Evolutionary conservation across 768 basidiomycete genomes (phyloP).

Genomic region (Leccinum aurantiacum): DNA sequence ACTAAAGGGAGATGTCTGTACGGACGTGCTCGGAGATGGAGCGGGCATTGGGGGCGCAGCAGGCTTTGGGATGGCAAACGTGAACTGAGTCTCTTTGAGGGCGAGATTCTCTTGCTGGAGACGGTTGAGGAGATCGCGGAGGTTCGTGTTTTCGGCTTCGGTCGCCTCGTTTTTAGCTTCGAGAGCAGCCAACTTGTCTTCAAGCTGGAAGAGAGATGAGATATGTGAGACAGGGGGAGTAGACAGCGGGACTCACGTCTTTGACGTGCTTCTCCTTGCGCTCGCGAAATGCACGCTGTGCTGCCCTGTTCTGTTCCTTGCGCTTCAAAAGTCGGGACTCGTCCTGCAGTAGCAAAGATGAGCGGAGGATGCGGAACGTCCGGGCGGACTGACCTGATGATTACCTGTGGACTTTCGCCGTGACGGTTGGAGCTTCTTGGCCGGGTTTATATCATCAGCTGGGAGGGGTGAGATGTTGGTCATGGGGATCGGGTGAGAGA

Average conservation of each 20-base stretch:
- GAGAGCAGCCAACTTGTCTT: constrained; percentile 86
- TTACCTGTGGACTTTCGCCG: constrained; percentile 44
- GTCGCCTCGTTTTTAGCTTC: constrained; percentile 78
- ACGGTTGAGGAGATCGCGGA: constrained; percentile 80
- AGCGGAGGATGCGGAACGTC: neutral
- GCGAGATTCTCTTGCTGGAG: constrained; percentile 85
- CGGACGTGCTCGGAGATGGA: constrained; percentile 21
- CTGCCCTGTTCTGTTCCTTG: constrained; percentile 96
- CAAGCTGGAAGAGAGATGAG: constrained; percentile 53
- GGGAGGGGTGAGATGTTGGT: neutral
- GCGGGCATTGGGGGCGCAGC: constrained; percentile 19
- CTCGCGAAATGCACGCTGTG: constrained; percentile 96
- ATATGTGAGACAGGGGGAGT: constrained; percentile 9
- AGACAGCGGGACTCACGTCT: constrained; percentile 60
- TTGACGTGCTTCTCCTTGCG: constrained; percentile 97
- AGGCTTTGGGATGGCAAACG: constrained; percentile 71
- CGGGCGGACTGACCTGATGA: constrained; percentile 32
- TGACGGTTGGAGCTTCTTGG: constrained; percentile 27
- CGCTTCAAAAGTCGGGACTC: constrained; percentile 78
- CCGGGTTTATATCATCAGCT: constrained; percentile 27
- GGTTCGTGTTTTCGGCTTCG: constrained; percentile 80
- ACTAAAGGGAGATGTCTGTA: constrained; percentile 23
- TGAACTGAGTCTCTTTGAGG: constrained; percentile 81
- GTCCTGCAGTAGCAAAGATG: constrained; percentile 44
- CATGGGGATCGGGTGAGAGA: constrained; percentile 1